Conservation (phyloP, 2,329 filamentous ascomycete species). For the Aspergillus sp. region DNA sequence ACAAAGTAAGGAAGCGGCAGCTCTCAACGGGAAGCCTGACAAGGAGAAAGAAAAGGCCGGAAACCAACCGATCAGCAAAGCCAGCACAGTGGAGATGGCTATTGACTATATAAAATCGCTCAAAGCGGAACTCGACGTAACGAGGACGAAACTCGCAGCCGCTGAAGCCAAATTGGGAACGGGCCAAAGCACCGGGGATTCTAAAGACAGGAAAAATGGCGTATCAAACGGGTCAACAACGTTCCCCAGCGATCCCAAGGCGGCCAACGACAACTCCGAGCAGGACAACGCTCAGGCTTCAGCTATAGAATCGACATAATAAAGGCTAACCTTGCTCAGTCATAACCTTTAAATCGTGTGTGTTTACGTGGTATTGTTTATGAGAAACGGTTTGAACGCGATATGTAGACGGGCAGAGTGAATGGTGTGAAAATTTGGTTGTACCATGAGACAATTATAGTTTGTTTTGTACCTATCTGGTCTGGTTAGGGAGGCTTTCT, state of each 20-base stretch:
- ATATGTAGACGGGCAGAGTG: not conserved
- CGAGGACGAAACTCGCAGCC: constrained; percentile 62
- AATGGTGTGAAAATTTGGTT: not conserved
- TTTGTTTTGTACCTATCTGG: not conserved
- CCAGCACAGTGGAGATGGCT: constrained; percentile 94
- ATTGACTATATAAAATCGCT: constrained; percentile 92
- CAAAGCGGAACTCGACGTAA: constrained; percentile 68
- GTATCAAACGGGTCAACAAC: not conserved
- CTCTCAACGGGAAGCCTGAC: constrained; percentile 41
- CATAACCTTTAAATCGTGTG: not conserved
- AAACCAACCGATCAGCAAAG: constrained; percentile 77
- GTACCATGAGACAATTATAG: constrained; percentile 5
- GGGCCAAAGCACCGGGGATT: not conserved
- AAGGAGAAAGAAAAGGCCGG: constrained; percentile 51
- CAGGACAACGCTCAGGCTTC: not conserved
- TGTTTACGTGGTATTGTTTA: constrained; percentile 9
- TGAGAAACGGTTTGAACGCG: not conserved
- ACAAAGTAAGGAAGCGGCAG: constrained; percentile 37
- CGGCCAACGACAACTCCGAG: not conserved
- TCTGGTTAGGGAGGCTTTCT: constrained; percentile 8
- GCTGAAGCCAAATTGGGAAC: constrained; percentile 61
- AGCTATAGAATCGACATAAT: constrained; percentile 4
- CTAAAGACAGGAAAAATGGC: constrained; percentile 10
- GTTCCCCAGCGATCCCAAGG: not conserved
- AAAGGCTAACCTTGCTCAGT: not conserved